A percentile compares a stretch with the other conserved stretches of the same genome.
These are phyloP conservation scores for Tricholoma bakamatsutake DNA, from an alignment of 768 basidiomycete species.

Conservation along the genomic window DNA sequence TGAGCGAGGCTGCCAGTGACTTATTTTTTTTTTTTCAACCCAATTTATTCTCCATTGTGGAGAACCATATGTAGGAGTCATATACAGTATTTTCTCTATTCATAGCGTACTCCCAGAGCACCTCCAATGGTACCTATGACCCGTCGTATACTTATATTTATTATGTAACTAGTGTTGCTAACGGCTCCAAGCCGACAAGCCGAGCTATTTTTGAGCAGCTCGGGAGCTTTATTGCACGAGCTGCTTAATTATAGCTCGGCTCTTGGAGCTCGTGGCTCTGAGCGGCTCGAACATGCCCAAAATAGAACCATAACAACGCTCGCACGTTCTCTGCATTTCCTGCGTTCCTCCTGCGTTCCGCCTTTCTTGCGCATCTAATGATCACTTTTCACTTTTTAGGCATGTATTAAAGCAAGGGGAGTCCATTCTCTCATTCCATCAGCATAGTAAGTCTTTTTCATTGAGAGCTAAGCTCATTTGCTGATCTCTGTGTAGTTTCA, in stretches of 20 bases:
- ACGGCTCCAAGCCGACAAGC: background rate
- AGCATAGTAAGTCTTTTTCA: background rate
- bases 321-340: background rate
- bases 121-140: too few relatives aligned
- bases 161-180: background rate
- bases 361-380: background rate
- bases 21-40: too few relatives aligned
- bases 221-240: background rate
- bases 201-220: constrained; percentile 2
- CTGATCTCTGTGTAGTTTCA: background rate
- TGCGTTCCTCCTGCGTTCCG: background rate
- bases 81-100: too few relatives aligned
- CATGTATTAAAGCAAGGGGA: background rate
- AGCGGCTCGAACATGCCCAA: background rate
- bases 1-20: too few relatives aligned
- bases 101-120: too few relatives aligned
- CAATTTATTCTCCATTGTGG: too few relatives aligned
- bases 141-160: too few relatives aligned
- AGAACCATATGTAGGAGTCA: too few relatives aligned
- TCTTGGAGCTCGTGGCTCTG: background rate
- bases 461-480: too few relatives aligned
- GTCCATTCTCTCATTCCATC: background rate
- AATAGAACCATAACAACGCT: background rate
- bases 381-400: background rate
- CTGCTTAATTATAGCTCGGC: background rate